Conservation (phyloP, 192 early-diverging fungal species). For the Entophlyctis luteolus region DNA sequence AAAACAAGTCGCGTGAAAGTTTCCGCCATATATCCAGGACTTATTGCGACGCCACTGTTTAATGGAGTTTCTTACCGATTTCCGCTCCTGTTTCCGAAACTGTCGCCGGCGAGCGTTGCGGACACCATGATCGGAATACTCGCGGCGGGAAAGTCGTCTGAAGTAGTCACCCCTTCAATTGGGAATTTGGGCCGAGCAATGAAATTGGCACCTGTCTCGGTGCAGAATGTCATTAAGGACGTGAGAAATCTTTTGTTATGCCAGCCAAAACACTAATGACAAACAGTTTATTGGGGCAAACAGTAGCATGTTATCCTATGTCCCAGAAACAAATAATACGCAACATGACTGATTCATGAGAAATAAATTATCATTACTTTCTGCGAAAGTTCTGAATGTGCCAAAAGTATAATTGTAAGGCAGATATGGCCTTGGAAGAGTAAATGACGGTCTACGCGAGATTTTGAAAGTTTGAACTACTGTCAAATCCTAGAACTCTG, state of each 20-base stretch:
- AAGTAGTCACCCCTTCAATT: slow-evolving; percentile 8
- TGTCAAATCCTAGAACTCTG: too few relatives aligned
- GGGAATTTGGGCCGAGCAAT: slow-evolving; percentile 18
- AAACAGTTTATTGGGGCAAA: slow-evolving; percentile 25
- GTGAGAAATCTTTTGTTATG: background rate
- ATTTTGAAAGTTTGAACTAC: too few relatives aligned
- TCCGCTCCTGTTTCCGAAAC: slow-evolving; percentile 61
- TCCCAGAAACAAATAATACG: too few relatives aligned
- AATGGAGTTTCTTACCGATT: slow-evolving; percentile 50
- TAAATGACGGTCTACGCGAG: too few relatives aligned
- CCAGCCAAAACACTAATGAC: too few relatives aligned
- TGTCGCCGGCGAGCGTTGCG: slow-evolving; percentile 59
- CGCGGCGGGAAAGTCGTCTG: slow-evolving; percentile 32
- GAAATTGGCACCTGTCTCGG: slow-evolving; percentile 17
- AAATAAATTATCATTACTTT: too few relatives aligned
- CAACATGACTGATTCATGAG: too few relatives aligned
- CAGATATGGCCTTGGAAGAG: too few relatives aligned
- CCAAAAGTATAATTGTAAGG: too few relatives aligned
- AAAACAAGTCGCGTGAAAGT: slow-evolving; percentile 54
- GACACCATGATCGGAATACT: slow-evolving; percentile 56
- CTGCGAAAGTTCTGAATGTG: too few relatives aligned
- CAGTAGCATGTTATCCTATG: background rate
- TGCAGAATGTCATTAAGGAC: slow-evolving; percentile 11
- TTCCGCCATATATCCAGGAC: slow-evolving; percentile 68
- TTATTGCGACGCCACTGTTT: slow-evolving; percentile 73